These are phyloP conservation scores for Nothophoma quercina DNA, from an alignment of 2,329 filamentous ascomycete genomes.

Conservation along the genomic window DNA sequence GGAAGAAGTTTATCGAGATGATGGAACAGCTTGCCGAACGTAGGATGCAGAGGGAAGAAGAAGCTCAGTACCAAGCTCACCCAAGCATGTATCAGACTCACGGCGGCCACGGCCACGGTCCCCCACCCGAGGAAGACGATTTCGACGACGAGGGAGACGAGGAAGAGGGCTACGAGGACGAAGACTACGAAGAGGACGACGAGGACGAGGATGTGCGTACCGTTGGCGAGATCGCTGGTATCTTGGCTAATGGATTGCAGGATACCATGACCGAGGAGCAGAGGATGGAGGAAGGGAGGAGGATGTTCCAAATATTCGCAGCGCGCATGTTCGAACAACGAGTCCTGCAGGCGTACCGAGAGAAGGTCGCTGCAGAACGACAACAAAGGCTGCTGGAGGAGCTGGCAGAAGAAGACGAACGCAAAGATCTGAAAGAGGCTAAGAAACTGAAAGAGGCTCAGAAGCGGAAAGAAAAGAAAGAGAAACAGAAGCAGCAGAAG, in stretches of 20 bases:
- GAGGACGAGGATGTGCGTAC: constrained; percentile 47
- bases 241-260: constrained; percentile 59
- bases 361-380: constrained; percentile 93
- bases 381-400: constrained; percentile 92
- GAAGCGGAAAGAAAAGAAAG: constrained; percentile 93
- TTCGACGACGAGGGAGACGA: constrained; percentile 75
- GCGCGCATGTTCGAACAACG: constrained; percentile 99
- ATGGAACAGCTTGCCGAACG: constrained; percentile 99
- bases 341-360: constrained; percentile 94
- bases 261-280: constrained; percentile 97
- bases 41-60: constrained; percentile 95
- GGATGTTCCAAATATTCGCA: constrained; percentile 99
- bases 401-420: constrained; percentile 81
- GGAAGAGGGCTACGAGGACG: constrained; percentile 66
- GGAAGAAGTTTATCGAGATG: constrained; percentile 99
- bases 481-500: constrained; percentile 83
- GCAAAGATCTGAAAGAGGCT: constrained; percentile 80
- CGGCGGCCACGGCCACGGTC: constrained; percentile 69
- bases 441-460: constrained; percentile 95
- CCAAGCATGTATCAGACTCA: constrained; percentile 60
- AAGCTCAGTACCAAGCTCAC: constrained; percentile 72
- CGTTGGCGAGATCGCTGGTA: constrained; percentile 13
- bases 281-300: constrained; percentile 96
- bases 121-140: constrained; percentile 77
- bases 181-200: constrained; percentile 57